Base-by-base conservation (phyloP, 1,284 basidiomycete species). In the Tilletia horrida region DNA sequence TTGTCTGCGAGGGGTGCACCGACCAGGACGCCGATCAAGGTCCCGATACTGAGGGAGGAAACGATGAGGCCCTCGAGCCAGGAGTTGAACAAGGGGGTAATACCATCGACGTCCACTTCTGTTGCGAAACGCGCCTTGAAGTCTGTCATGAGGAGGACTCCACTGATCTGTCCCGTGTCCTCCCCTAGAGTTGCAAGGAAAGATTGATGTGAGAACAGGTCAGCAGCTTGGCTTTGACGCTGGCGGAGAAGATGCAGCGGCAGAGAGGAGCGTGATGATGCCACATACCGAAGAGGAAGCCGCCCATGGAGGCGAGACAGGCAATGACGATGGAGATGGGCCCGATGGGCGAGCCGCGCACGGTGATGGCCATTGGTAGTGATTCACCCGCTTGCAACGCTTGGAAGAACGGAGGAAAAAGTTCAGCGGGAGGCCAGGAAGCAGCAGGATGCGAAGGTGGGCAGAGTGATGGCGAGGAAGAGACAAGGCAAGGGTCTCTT, bases 211-310 rank as follows among this genome's bases (percentile, higher is more conserved):
- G 11, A 14, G 64, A 64, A 27, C 18, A 21, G 18, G 25, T 3
- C 35, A 65, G 27, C 23, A 11, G 25, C 18, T 29, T 29, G 45
- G 31, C 27, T 23, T 48, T 62, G 21, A 29, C n/a, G 70, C 72
- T 73, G n/a, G n/a, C n/a, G n/a, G n/a, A n/a, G n/a, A n/a, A n/a
- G n/a, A n/a, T n/a, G n/a, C n/a, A n/a, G n/a, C n/a, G n/a, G n/a
- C n/a, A n/a, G n/a, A n/a, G n/a, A n/a, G n/a, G n/a, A 69, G n/a
- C n/a, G n/a, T n/a, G n/a, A n/a, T n/a, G n/a, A n/a, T n/a, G n/a
- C n/a, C n/a, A n/a, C n/a, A n/a, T n/a, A n/a, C 88, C 88, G 73
- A 90, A 89, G 73, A 90, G 88, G 83, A 90, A 90, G 64, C 89
- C 90, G 69, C 90, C 90, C 86, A 91, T 90, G 65, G 87, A 88